Base-by-base conservation (phyloP, 2,329 filamentous ascomycete species). In the Colletotrichum limetticola region DNA sequence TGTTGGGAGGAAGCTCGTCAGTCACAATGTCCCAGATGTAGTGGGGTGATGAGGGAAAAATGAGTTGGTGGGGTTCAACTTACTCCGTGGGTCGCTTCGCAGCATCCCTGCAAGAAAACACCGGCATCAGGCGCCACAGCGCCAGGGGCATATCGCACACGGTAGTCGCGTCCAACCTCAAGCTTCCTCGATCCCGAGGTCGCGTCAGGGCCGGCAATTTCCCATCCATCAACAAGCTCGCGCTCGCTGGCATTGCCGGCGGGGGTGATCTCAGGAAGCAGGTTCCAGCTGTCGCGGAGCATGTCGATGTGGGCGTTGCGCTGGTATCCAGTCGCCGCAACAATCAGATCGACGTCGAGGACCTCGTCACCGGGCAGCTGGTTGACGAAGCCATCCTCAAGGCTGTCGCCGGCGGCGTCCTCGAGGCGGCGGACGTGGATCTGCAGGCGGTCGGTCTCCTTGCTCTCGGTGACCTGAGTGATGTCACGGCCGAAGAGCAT, bases 71-170 rank as follows among this genome's bases (percentile, higher is more conserved):
- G 26, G 57, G 26, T 53, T 35, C 65, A 55, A 91, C 93, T 91
- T 89, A 96, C 93, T 72, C 96, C 96, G 82, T 98, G 96, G 42
- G 95, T 97, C 74, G 88, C 91, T 86, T 98, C 95, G 81, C 95
- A 97, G 85, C 95, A 98, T 37, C 96, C 96, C 82, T 98, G 97
- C 77, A 98, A 86, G 93, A 94, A 98, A 71, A 98, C 87, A 4
- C 95, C 95, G 16, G 94, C 93, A 57, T 92, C 90, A 0, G 87
- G 80, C n/a, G 91, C 88, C 42, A 98, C 92, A 60, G 89, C 87
- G 35, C 89, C 91, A 1, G 89, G 85, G 61, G 89, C 87, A 80
- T 97, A 95, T 71, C 91, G 85, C 61, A 98, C 90, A 64, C 88
- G 88, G 82, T 98, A 98, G 81, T 98, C 90, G 66, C 96, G 89